These are phyloP conservation scores for Nicotiana obtusifolia DNA, from an alignment of 257 asterid genomes.

Conservation along the genomic window DNA sequence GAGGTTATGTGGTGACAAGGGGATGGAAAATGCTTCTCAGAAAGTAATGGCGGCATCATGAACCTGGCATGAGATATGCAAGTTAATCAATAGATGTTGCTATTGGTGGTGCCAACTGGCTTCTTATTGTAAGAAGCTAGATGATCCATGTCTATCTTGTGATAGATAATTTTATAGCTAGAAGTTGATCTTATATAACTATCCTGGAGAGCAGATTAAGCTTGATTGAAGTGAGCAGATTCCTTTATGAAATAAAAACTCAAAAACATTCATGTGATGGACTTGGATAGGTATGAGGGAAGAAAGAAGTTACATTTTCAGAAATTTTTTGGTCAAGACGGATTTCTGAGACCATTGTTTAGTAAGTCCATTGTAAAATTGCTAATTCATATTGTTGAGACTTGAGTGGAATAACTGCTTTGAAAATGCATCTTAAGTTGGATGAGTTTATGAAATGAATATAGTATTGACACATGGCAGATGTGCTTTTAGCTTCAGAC, in stretches of 20 bases:
- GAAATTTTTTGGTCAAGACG: not conserved
- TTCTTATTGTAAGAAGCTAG: conserved; percentile 1
- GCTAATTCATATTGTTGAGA: not conserved
- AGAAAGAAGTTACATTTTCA: not conserved
- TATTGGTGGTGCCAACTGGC: not conserved
- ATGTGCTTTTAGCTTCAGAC: not conserved
- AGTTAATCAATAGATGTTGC: not conserved
- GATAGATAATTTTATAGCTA: not conserved
- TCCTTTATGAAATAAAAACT: not conserved
- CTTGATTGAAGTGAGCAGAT: not conserved
- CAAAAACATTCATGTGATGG: not conserved
- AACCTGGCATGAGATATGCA: not conserved
- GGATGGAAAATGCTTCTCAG: conserved; percentile 18
- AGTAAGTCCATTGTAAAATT: not conserved
- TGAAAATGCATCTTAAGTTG: not conserved
- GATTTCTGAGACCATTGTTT: not conserved
- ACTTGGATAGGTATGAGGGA: not conserved
- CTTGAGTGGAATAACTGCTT: not conserved
- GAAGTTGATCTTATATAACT: not conserved
- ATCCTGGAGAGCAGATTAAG: not conserved
- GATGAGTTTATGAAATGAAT: not conserved
- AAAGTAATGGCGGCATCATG: conserved; percentile 8
- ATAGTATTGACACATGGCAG: not conserved
- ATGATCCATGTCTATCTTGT: not conserved
- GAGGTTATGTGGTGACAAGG: conserved; percentile 27